Conservation (phyloP, 2,329 filamentous ascomycete genomes). For the Colletotrichum spaethianum region DNA sequence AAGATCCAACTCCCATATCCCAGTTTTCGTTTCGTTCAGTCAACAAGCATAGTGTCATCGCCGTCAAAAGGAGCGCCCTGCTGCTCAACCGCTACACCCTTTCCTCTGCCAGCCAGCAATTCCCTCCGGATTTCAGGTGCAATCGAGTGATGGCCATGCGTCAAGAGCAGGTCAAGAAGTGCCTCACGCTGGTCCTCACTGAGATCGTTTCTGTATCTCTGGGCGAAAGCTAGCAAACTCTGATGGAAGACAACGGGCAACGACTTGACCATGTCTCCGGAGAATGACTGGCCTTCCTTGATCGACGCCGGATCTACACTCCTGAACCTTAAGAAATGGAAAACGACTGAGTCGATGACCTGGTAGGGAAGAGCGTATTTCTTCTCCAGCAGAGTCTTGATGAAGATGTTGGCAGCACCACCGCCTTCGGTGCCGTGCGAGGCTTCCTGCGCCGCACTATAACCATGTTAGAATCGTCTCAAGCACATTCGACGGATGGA, state of each 20-base stretch:
- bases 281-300: slow-evolving; percentile 61
- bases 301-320: slow-evolving; percentile 74
- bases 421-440: slow-evolving; percentile 87
- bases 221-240: slow-evolving; percentile 90
- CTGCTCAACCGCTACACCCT: slow-evolving; percentile 80
- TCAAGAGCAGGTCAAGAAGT: slow-evolving; percentile 86
- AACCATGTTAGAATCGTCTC: slow-evolving; percentile 2
- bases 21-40: slow-evolving; percentile 50
- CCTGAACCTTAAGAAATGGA: slow-evolving; percentile 94
- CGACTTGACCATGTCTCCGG: slow-evolving; percentile 68
- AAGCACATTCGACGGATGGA: too few species aligned
- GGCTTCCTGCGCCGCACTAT: slow-evolving; percentile 83
- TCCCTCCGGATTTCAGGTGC: slow-evolving; percentile 93
- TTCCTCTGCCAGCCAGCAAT: slow-evolving; percentile 86
- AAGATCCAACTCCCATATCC: slow-evolving; percentile 37
- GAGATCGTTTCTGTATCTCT: slow-evolving; percentile 95
- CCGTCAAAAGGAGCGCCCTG: slow-evolving; percentile 73
- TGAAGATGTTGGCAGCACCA: slow-evolving; percentile 94
- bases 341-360: slow-evolving; percentile 93
- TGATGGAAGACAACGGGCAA: slow-evolving; percentile 98
- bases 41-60: slow-evolving; percentile 93
- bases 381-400: slow-evolving; percentile 93
- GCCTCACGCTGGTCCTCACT: slow-evolving; percentile 96
- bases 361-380: slow-evolving; percentile 97
- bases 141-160: slow-evolving; percentile 88